Evolutionary conservation across 108 stramenopile genomes (phyloP).

Genomic region (Fragilaria crotonensis): DNA sequence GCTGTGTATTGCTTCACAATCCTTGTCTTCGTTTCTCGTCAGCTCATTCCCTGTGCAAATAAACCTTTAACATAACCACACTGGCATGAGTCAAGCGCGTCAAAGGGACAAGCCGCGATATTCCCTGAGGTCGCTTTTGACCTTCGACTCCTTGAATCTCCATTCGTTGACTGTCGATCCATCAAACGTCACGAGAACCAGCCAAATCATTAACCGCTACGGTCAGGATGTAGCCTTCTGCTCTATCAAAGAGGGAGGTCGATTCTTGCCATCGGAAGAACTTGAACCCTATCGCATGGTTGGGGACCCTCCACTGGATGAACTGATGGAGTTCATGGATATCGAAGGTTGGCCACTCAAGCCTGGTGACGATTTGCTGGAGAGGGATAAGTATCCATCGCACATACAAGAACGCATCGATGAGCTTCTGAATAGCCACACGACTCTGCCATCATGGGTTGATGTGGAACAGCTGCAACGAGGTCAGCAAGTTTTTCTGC

Average conservation of each 20-base stretch:
- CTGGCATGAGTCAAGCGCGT: no score
- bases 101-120: no score
- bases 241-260: constrained; percentile 22
- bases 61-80: no score
- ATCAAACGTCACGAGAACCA: background rate
- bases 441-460: constrained; percentile 56
- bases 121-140: background rate
- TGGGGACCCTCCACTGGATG: constrained; percentile 64
- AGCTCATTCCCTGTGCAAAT: no score
- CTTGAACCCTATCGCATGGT: constrained; percentile 57
- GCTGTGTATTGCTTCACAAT: no score
- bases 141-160: background rate
- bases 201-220: background rate
- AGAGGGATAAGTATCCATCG: background rate
- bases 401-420: constrained; percentile 7
- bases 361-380: constrained; percentile 52
- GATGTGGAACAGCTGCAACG: constrained; percentile 60
- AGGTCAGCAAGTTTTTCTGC: constrained; percentile 67
- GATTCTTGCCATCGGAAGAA: constrained; percentile 34
- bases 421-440: constrained; percentile 21
- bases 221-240: constrained; percentile 8
- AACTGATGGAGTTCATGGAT: constrained; percentile 31
- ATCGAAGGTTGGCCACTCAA: constrained; percentile 15
- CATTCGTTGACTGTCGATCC: no score
- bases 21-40: no score